Evolutionary conservation across 2,329 filamentous ascomycete species (phyloP).

Genomic region (Metarhizium rileyi): DNA sequence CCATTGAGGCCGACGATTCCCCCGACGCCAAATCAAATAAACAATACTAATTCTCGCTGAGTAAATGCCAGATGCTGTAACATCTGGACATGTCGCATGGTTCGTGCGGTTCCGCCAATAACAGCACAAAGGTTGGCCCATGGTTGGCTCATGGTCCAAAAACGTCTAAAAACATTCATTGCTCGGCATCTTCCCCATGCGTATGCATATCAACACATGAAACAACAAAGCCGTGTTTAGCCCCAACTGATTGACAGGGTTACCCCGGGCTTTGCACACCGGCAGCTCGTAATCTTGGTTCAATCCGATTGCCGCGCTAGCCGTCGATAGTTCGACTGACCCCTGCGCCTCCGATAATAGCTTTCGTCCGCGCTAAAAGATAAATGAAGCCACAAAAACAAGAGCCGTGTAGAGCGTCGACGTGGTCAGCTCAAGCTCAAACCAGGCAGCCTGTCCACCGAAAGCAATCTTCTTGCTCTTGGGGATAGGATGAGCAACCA

Average conservation of each 20-base stretch:
- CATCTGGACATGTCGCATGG: background rate
- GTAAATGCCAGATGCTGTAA: background rate
- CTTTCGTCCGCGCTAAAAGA: conserved; percentile 11
- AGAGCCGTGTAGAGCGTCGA: conserved; percentile 40
- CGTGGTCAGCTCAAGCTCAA: conserved; percentile 43
- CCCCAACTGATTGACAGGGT: too few species aligned
- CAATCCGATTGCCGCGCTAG: too few species aligned
- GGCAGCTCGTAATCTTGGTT: too few species aligned
- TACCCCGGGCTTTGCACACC: too few species aligned
- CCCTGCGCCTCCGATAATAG: background rate
- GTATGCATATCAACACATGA: background rate
- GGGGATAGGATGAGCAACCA: conserved; percentile 40
- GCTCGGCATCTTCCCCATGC: background rate
- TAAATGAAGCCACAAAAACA: conserved; percentile 35
- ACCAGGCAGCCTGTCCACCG: conserved; percentile 42
- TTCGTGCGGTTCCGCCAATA: background rate
- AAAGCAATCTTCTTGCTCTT: conserved; percentile 46
- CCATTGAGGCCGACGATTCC: background rate
- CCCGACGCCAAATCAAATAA: background rate
- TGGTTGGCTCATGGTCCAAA: too few species aligned
- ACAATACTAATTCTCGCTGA: background rate
- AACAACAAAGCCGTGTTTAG: too few species aligned
- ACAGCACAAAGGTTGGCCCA: background rate
- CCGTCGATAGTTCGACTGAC: background rate
- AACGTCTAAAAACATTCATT: background rate